These are phyloP conservation scores for Scheffersomyces coipomensis DNA, from an alignment of 805 yeast genomes.

Conservation along the genomic window DNA sequence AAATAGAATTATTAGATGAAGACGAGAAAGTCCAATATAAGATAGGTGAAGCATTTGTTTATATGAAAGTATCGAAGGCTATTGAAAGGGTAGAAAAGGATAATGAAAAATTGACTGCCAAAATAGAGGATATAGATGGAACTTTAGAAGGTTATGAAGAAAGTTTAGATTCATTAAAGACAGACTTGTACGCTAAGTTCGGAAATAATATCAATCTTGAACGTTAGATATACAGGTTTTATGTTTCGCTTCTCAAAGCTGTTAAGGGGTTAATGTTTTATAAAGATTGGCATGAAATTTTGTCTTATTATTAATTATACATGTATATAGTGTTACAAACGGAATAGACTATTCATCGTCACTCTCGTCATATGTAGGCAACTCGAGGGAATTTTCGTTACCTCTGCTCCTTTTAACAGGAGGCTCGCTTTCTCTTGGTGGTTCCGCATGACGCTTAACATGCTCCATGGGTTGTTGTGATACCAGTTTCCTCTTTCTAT, in stretches of 20 bases:
- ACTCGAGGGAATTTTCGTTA: constrained; percentile 18
- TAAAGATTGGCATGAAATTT: no score
- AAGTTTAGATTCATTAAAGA: constrained; percentile 61
- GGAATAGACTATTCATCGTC: constrained; percentile 27
- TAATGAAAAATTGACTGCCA: constrained; percentile 48
- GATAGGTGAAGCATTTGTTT: constrained; percentile 79
- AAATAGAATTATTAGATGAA: constrained; percentile 79
- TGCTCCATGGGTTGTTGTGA: neutral
- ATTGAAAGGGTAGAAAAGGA: constrained; percentile 67
- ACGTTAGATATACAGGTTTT: constrained; percentile 29
- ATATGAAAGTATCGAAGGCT: constrained; percentile 63
- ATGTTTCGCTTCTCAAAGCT: no score
- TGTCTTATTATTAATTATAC: no score
- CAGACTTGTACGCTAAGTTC: constrained; percentile 79
- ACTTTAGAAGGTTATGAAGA: constrained; percentile 53
- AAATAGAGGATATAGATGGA: constrained; percentile 45
- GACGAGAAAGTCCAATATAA: constrained; percentile 73
- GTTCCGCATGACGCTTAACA: neutral
- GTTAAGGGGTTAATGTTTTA: no score
- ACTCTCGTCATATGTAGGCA: constrained; percentile 43
- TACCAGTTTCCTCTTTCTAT: constrained; percentile 23
- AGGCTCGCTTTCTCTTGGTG: neutral
- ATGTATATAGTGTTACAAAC: no score
- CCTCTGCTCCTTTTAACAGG: constrained; percentile 4
- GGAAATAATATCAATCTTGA: constrained; percentile 89